Evolutionary conservation across 768 basidiomycete species (phyloP), one percentile per base, ranked within the genome.

Genomic region (Leccinellum luteum): DNA sequence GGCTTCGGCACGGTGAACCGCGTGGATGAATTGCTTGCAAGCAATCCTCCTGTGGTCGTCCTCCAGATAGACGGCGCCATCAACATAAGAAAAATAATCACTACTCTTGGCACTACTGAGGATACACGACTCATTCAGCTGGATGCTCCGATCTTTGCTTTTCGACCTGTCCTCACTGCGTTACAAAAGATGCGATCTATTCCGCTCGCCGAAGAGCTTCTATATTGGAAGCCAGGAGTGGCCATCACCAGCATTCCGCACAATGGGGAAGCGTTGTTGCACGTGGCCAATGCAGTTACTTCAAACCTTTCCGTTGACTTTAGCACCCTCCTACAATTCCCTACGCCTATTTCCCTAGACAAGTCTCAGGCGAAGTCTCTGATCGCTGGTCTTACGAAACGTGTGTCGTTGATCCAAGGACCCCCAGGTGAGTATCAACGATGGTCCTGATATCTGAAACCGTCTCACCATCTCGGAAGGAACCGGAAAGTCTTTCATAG

Each of bases 401-500:
- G 66, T 4, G 73, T 89, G 0, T 81, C 85, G 0, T 64, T 88
- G 6, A 85, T 89, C 6, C 87, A 89, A 72, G 87, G 87, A 0
- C 87, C 87, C 0, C 87, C 87, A 25, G 87, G 87, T 86, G 6
- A 32, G 69, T 35, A 35, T 35, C 27, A 70, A n/a, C 6, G 1
- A 0, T n/a, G 13, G 6, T 8, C 7, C 14, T 15, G 7, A 25
- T 23, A 6, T 21, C 6, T 4, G 7, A 28, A 38, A 1, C 2
- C 2, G 13, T 49, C 38, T 65, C n/a, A 63, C 6, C 10, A 8
- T 45, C 44, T 12, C 6, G 4, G 2, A 21, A 88, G 87, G 87
- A 1, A 89, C 87, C 0, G 87, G 87, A 1, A 89, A 89, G 61
- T 87, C 85, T 0, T 87, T 87, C 63, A 82, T 89, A 44, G 87